phyloP scores from a whole-genome alignment of 495 filamentous ascomycete species.

The Penicillium soppii region DNA sequence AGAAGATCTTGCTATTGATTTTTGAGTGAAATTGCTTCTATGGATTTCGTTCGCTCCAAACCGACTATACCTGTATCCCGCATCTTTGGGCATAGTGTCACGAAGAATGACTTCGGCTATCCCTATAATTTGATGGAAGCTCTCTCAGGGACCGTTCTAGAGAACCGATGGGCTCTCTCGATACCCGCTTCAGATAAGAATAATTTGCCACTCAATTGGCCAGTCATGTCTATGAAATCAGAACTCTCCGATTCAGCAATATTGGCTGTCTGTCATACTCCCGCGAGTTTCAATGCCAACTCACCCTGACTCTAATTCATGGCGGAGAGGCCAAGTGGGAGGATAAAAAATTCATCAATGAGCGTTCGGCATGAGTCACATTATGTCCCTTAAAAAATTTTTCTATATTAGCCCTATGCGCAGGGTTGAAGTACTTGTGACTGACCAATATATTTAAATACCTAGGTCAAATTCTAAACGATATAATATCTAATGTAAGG shows the following conservation, averaged over 20 bases:
- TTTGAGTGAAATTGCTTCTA: conserved; percentile 1
- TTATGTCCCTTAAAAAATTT: too few species aligned
- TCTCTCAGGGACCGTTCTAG: not conserved
- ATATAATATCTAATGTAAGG: too few species aligned
- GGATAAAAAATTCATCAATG: too few species aligned
- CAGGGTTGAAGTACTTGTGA: too few species aligned
- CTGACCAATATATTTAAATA: too few species aligned
- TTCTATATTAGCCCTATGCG: too few species aligned
- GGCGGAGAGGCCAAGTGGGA: conserved; percentile 3
- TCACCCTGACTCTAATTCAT: conserved; percentile 2
- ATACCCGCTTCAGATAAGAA: not conserved
- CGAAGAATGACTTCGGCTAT: conserved; percentile 3
- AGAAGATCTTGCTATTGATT: not conserved
- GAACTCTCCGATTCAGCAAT: conserved; percentile 3
- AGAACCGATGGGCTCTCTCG: not conserved
- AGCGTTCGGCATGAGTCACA: too few species aligned
- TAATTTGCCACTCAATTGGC: conserved; percentile 2
- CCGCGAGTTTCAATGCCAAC: conserved; percentile 1
- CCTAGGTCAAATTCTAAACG: too few species aligned
- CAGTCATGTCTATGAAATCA: not conserved
- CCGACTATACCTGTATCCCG: conserved; percentile 3
- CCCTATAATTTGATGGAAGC: conserved; percentile 7
- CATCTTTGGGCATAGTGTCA: conserved; percentile 1
- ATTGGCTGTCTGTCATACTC: conserved; percentile 3
- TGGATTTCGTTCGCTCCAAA: conserved; percentile 2